Evolutionary conservation across 2,329 filamentous ascomycete species (phyloP).

Genomic region (Phialemoniopsis sp.): DNA sequence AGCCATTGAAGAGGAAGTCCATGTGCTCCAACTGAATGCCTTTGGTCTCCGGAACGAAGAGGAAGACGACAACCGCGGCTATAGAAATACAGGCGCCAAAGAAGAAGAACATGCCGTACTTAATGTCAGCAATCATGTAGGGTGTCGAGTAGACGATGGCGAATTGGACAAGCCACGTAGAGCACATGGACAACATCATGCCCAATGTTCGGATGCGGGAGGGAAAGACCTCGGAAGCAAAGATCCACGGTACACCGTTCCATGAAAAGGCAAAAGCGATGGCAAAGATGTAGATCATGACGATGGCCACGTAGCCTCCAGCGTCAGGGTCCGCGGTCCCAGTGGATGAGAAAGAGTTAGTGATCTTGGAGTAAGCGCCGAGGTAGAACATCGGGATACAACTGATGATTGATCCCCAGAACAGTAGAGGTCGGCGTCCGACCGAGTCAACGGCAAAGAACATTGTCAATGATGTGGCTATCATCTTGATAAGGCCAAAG

Average conservation of each 20-base stretch:
- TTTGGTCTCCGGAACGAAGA: constrained; percentile 17
- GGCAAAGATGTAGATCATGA: constrained; percentile 25
- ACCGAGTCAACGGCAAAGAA: constrained; percentile 14
- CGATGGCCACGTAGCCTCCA: constrained; percentile 1
- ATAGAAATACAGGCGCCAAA: constrained; percentile 5
- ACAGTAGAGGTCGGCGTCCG: constrained; percentile 13
- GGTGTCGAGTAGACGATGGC: constrained; percentile 21
- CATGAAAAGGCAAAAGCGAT: constrained; percentile 18
- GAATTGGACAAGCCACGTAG: constrained; percentile 25
- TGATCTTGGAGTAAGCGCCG: constrained; percentile 15
- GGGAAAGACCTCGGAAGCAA: constrained; percentile 23
- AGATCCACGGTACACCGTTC: constrained; percentile 13
- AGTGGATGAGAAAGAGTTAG: too few relatives aligned
- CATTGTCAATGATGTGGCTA: constrained; percentile 11
- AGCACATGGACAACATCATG: constrained; percentile 15
- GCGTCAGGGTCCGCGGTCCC: too few relatives aligned
- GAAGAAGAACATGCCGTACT: constrained; percentile 10
- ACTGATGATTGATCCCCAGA: constrained; percentile 15
- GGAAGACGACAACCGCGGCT: constrained; percentile 8
- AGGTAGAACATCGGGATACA: constrained; percentile 26
- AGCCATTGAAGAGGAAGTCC: constrained; percentile 15
- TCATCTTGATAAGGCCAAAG: constrained; percentile 10
- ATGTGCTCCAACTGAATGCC: constrained; percentile 18
- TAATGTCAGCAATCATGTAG: constrained; percentile 16
- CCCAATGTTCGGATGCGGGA: constrained; percentile 19